Percentiles rank a stretch among this genome's conserved stretches.
Conservation (phyloP, 345 rosid genomes). For the Barbarea vulgaris region DNA sequence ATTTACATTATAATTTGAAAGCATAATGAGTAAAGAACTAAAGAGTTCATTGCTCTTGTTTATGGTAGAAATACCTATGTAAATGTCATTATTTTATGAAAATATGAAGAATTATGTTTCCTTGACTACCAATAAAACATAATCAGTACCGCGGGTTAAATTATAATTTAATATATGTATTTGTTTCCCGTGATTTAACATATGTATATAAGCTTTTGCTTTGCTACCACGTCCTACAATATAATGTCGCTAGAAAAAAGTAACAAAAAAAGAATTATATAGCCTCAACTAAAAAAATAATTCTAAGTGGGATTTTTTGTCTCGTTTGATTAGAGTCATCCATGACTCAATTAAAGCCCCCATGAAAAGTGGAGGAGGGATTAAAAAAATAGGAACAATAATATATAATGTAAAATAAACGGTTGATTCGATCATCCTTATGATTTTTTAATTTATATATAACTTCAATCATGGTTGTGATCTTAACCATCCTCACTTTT, state of each 20-base stretch:
- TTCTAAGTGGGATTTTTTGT: slow-evolving; percentile 38
- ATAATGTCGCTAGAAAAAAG: not conserved
- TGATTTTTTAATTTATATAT: not conserved
- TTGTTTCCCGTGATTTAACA: not conserved
- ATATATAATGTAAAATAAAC: slow-evolving; percentile 25
- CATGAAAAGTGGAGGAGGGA: slow-evolving; percentile 17
- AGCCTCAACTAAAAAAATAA: not conserved
- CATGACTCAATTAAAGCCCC: slow-evolving; percentile 34
- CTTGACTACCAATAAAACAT: not conserved
- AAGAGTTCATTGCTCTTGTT: not conserved
- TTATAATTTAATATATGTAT: not conserved
- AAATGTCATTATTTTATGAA: not conserved
- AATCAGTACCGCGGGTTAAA: not conserved
- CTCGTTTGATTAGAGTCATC: slow-evolving; percentile 39
- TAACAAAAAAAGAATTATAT: not conserved
- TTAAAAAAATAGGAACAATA: not conserved
- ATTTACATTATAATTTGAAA: not conserved
- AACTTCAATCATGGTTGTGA: slow-evolving; percentile 34
- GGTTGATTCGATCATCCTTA: slow-evolving; percentile 40
- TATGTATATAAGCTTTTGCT: not conserved
- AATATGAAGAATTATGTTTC: not conserved
- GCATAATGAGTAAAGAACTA: not conserved
- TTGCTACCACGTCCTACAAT: slow-evolving; percentile 15
- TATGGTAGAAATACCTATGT: not conserved
- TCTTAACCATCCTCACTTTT: slow-evolving; percentile 32